Base-by-base conservation (phyloP, 106 monocot genomes). In the Allium cepa region DNA sequence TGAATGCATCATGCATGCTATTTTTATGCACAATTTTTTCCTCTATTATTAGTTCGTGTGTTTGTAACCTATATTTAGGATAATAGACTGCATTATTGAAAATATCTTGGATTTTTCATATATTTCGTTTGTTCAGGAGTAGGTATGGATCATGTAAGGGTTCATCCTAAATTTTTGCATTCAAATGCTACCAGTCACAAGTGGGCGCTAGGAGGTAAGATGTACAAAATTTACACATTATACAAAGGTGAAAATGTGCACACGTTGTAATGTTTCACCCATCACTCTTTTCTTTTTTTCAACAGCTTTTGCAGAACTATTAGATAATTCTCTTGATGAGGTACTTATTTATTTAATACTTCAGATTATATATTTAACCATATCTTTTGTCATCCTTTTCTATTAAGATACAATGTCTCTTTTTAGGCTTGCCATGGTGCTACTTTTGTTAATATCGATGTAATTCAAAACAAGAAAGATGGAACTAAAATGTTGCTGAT, bases 141-240 rank as follows among this genome's bases (percentile, higher is more conserved):
- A 26, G 86, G 88, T 64, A 76, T 97, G 79, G 96, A 97, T 75
- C 96, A 86, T 79, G 86, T 92, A 17, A 81, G 96, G 57, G 96
- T 96, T 71, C 96, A 96, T 45, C 96, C 92, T 8, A 97, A 87
- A 68, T 97, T 97, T 82, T 75, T 97, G 53, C 96, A 97, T 78
- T 97, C 96, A 53, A 97, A 97, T 82, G 96, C 96, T 56, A 97
- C 96, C 47, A 92, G 96, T 65, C 96, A 97, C 78, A 97, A 97
- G 55, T 97, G 96, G 96, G 92, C 88, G 47, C 83, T 97, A 78
- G 96, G 96, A 76, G 96, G 96, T 92, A 79, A 68, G 11, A 13
- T 36, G 68, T 47, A 22, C 14, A 15, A 36, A 36, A 0, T 36
- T 36, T 36, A 36, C 36, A 4, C 36, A 36, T 36, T 36, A 36